Conservation (phyloP, 441 rosid species). For the Brassica balearica region DNA sequence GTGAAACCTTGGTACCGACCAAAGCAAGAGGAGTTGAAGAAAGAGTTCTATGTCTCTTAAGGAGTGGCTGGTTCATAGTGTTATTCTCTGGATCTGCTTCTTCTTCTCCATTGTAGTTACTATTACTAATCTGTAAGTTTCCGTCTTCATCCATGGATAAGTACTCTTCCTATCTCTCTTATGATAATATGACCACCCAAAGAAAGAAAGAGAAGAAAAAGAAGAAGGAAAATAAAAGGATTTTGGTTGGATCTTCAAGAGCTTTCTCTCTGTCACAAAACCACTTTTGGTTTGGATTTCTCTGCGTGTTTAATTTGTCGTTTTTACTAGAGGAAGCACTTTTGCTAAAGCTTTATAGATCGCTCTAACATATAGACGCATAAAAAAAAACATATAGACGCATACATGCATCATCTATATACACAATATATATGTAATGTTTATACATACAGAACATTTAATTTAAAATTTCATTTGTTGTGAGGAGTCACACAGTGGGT, state of each 20-base stretch:
- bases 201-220: not conserved
- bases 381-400: too few species aligned
- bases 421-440: not conserved
- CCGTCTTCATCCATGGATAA: slow-evolving; percentile 38
- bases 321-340: slow-evolving; percentile 29
- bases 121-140: slow-evolving; percentile 28
- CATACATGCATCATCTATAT: too few species aligned
- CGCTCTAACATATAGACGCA: slow-evolving; percentile 13
- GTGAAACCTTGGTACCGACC: slow-evolving; percentile 83
- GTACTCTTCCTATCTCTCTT: slow-evolving; percentile 10
- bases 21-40: slow-evolving; percentile 77
- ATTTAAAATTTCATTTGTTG: slow-evolving; percentile 7
- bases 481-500: slow-evolving; percentile 26
- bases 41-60: slow-evolving; percentile 69
- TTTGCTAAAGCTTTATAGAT: slow-evolving; percentile 24
- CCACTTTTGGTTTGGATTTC: slow-evolving; percentile 27
- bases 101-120: slow-evolving; percentile 30
- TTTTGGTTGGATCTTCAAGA: slow-evolving; percentile 31
- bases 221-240: not conserved
- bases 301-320: slow-evolving; percentile 31
- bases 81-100: slow-evolving; percentile 66
- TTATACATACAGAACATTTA: not conserved
- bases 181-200: slow-evolving; percentile 4
- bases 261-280: slow-evolving; percentile 25
- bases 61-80: slow-evolving; percentile 60